phyloP scores from a whole-genome alignment of 2,329 filamentous ascomycete species.

The Zalaria obscura region DNA sequence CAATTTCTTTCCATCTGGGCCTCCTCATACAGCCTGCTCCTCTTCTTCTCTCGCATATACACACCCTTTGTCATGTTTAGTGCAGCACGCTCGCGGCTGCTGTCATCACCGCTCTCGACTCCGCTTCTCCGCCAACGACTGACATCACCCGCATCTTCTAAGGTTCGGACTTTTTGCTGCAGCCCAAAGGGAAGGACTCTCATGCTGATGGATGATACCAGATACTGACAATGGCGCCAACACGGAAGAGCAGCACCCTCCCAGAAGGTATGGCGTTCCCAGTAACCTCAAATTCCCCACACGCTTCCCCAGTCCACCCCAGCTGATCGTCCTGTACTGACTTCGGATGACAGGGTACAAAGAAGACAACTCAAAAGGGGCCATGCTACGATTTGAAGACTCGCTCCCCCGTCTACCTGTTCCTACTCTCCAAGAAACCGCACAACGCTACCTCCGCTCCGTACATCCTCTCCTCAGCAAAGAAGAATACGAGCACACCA shows the following conservation, averaged over 20 bases:
- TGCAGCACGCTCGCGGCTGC: background rate
- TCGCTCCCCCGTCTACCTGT: conserved; percentile 71
- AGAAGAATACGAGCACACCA: conserved; percentile 55
- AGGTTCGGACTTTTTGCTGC: too few relatives aligned
- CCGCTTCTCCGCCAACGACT: conserved; percentile 6
- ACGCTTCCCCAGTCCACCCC: background rate
- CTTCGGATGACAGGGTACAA: conserved; percentile 46
- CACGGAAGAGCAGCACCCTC: conserved; percentile 29
- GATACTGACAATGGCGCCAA: conserved; percentile 15
- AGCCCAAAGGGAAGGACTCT: too few relatives aligned
- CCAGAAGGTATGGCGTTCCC: conserved; percentile 25
- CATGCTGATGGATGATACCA: background rate
- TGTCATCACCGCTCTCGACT: background rate
- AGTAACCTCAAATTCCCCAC: too few relatives aligned
- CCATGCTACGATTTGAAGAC: conserved; percentile 74
- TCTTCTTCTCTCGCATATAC: background rate
- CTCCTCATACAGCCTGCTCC: too few relatives aligned
- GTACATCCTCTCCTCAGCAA: conserved; percentile 59
- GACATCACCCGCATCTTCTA: background rate
- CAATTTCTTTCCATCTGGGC: too few relatives aligned
- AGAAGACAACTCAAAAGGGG: conserved; percentile 65
- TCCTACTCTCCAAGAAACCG: conserved; percentile 69
- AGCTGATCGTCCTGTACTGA: conserved; percentile 1
- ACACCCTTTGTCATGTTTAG: conserved; percentile 3
- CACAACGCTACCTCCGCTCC: conserved; percentile 65